Evolutionary conservation across 306 rosid species (phyloP).

Genomic region (Rosa chinensis): DNA sequence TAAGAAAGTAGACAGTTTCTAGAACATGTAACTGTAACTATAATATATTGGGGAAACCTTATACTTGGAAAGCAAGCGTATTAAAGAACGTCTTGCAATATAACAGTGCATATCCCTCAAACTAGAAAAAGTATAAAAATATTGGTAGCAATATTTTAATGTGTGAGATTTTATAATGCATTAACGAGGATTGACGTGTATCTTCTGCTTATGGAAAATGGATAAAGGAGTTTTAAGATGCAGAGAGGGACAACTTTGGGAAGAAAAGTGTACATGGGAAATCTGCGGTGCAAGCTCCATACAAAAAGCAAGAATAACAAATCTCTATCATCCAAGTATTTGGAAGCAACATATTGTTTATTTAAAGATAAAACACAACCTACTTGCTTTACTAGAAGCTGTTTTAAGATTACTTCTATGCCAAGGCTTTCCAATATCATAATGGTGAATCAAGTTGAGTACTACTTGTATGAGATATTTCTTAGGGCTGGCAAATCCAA

Average conservation of each 20-base stretch:
- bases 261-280: neutral
- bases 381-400: neutral
- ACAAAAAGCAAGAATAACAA: slow-evolving; percentile 13
- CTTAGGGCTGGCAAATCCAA: too few relatives aligned
- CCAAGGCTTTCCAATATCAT: slow-evolving; percentile 17
- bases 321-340: slow-evolving; percentile 5
- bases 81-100: neutral
- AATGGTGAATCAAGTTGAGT: neutral
- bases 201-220: slow-evolving; percentile 4
- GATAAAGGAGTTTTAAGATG: slow-evolving; percentile 1
- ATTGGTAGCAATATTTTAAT: neutral
- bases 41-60: neutral
- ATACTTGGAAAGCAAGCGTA: neutral
- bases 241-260: neutral
- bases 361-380: neutral
- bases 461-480: neutral
- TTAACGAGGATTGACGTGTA: slow-evolving; percentile 14
- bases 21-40: neutral
- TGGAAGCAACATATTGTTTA: slow-evolving; percentile 2
- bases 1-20: neutral
- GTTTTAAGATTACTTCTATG: slow-evolving; percentile 21
- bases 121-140: neutral
- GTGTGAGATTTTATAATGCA: neutral
- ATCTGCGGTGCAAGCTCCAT: slow-evolving; percentile 10
- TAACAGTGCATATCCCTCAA: slow-evolving; percentile 10